Evolutionary conservation across 176 grass and related monocot species (phyloP), one percentile per base, ranked within the genome.

Genomic region (Musa troglodytarum): DNA sequence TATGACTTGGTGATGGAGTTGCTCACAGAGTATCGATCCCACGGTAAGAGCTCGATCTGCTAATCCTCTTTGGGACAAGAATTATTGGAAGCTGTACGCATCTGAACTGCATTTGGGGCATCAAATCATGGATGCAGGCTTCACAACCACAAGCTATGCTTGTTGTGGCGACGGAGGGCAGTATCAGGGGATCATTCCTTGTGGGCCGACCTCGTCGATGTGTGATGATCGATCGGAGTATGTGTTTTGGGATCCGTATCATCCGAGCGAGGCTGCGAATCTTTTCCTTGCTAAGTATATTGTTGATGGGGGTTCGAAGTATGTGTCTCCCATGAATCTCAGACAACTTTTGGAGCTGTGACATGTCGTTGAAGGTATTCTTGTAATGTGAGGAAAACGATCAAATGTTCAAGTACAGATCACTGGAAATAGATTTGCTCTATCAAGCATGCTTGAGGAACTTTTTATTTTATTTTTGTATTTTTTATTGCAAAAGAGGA

Each of bases 191-290:
- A 73, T 95, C 1, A 55, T 99, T 74, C 91, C 91, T 28, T 99
- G 96, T 77, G 88, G 91, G 61, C 91, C 88, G 16, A 69, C 67
- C 43, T 86, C 96, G 4, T 88, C 65, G 53, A 79, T 95, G 88
- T 95, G 96, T 51, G 83, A 86, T 2, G 79, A 84, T 49, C 50
- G 91, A 29, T 28, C 72, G 17, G 83, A 23, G 11, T 55, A 99
- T 66, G 91, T 99, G 11, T 95, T 99, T 77, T 99, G 96, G 91
- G 96, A 99, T 68, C 96, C 96, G 0, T 99, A 99, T 72, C 96
- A 99, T 59, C 96, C 96, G 3, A 99, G 96, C 78, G 96, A 99
- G 80, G 87, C 85, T 3, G 80, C 96, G 0, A 99, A 99, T 83
- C 8, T 89, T 1, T 3, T 92, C 21, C 8, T 99, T 51, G 88